phyloP scores from a whole-genome alignment of 805 yeast genomes.

The Zygosaccharomyces bisporus region DNA sequence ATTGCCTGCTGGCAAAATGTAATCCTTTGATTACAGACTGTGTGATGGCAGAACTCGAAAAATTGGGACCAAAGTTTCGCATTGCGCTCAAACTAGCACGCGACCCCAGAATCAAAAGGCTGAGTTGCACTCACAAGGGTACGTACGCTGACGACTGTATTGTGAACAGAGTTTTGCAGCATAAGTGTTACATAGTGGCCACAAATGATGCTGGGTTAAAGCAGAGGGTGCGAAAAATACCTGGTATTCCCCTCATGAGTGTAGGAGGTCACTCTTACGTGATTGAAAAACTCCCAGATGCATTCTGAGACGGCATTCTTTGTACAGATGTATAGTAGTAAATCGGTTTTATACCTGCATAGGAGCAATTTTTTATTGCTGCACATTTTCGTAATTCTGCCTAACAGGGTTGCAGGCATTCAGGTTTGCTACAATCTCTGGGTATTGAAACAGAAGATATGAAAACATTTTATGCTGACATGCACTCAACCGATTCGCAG shows the following conservation, averaged over 20 bases:
- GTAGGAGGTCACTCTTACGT: constrained; percentile 93
- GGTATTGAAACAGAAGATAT: too few species aligned
- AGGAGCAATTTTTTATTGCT: too few species aligned
- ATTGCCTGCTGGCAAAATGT: constrained; percentile 87
- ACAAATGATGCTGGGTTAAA: constrained; percentile 97
- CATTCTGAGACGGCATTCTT: constrained; percentile 46
- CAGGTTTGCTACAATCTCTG: too few species aligned
- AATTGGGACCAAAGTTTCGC: constrained; percentile 89
- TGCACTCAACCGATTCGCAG: too few species aligned
- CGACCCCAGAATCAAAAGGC: constrained; percentile 84
- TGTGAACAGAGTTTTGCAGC: constrained; percentile 89
- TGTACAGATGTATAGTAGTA: constrained; percentile 4
- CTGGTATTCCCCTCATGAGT: constrained; percentile 95
- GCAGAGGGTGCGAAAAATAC: constrained; percentile 89
- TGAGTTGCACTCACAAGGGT: constrained; percentile 89
- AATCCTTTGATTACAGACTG: constrained; percentile 95
- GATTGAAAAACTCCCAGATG: constrained; percentile 92
- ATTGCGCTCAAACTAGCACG: constrained; percentile 90
- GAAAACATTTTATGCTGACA: too few species aligned
- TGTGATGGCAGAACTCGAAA: constrained; percentile 96
- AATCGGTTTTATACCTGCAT: too few species aligned
- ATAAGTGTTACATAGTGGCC: constrained; percentile 95
- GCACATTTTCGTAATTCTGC: too few species aligned
- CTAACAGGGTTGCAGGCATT: too few species aligned
- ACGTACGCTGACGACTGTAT: constrained; percentile 98